Evolutionary conservation across 768 basidiomycete species (phyloP).

Genomic region (Lentinus tigrinus): DNA sequence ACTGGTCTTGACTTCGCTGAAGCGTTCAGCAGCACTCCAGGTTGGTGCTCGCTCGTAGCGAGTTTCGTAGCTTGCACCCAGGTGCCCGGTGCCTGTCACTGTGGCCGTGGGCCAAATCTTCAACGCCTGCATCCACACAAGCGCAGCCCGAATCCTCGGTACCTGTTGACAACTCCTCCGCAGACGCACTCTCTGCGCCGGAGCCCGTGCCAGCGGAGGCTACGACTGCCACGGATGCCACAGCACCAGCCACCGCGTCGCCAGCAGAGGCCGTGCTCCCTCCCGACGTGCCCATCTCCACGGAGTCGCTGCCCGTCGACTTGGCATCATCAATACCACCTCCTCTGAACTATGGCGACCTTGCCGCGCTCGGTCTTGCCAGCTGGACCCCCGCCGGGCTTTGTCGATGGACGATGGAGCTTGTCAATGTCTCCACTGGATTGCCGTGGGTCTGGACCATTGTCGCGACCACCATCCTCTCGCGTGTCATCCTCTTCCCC

Average conservation of each 20-base stretch:
- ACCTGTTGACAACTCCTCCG: too few species aligned
- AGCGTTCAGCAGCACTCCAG: conserved; percentile 2
- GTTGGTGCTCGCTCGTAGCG: not conserved
- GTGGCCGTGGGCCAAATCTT: conserved; percentile 10
- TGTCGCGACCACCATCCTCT: conserved; percentile 57
- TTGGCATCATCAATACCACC: conserved; percentile 20
- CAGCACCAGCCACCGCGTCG: not conserved
- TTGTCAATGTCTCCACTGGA: conserved; percentile 65
- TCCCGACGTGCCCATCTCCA: conserved; percentile 4
- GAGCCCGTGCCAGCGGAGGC: conserved; percentile 7
- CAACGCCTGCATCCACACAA: not conserved
- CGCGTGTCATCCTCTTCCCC: conserved; percentile 62
- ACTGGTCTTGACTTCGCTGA: not conserved
- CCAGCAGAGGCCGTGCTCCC: conserved; percentile 8
- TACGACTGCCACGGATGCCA: conserved; percentile 5
- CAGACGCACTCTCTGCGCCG: too few species aligned
- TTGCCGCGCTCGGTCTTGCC: conserved; percentile 64
- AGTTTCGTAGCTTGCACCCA: conserved; percentile 1
- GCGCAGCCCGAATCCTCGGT: not conserved
- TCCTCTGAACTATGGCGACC: conserved; percentile 69
- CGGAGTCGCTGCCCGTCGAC: conserved; percentile 13
- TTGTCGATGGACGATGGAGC: conserved; percentile 61
- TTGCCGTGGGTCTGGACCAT: conserved; percentile 88
- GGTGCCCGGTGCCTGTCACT: conserved; percentile 2
- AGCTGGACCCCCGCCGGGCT: conserved; percentile 66